Evolutionary conservation across 495 filamentous ascomycete species (phyloP), one percentile per base, ranked within the genome.

Genomic region (Elaphomyces granulatus): DNA sequence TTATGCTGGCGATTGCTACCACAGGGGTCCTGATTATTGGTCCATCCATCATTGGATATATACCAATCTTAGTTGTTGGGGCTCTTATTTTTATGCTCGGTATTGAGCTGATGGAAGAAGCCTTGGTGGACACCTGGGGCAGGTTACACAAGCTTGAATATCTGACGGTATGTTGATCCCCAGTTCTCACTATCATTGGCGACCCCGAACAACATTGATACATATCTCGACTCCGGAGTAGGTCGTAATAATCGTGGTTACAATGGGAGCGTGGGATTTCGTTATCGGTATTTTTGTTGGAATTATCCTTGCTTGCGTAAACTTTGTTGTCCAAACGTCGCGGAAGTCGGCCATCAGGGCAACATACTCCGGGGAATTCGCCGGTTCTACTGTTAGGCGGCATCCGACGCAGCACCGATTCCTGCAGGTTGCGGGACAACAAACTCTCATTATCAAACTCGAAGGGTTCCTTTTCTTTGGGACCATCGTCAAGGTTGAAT

Each of bases 211-310:
- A n/a, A n/a, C n/a, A n/a, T n/a, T n/a, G n/a, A n/a, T n/a, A n/a
- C n/a, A n/a, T n/a, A n/a, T n/a, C 12, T 41, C 48, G 28, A n/a
- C n/a, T n/a, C n/a, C n/a, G n/a, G n/a, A n/a, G n/a, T 45, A 83
- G 75, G 81, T 95, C 40, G 63, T 93, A 39, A 78, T 77, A n/a
- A 96, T 98, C 47, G 84, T 94, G 3, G 66, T 94, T 20, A 82
- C 87, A 15, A 98, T 98, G 92, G 92, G 92, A 3, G 76, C 81
- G 18, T 92, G 86, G 63, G 90, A 98, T 55, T 96, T 98, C 52
- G 90, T 96, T 3, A 72, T 81, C 18, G 90, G 92, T 20, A 95
- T 98, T 23, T 73, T 93, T 8, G 71, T 88, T 39, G 90, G 90
- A 16, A 92, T 98, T 42, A 73, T 92, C 9, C 63, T 96, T 36